phyloP scores from a whole-genome alignment of 768 basidiomycete species.

The Tricholomella constricta region DNA sequence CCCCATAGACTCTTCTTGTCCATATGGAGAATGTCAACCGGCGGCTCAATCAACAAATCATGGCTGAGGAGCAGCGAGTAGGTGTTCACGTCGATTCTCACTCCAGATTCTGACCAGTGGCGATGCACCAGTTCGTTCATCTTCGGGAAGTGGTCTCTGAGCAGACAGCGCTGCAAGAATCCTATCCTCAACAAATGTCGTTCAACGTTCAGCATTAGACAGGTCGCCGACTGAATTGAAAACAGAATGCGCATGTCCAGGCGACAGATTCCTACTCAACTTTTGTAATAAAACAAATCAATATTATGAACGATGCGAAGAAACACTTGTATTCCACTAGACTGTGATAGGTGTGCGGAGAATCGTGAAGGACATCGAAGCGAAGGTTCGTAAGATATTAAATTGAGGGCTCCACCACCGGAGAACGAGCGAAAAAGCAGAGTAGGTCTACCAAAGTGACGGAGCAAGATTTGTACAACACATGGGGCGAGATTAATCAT shows the following conservation, averaged over 20 bases:
- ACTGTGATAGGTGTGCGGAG: constrained; percentile 3
- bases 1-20: constrained; percentile 62
- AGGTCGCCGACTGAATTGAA: neutral
- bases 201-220: neutral
- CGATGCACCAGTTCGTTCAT: constrained; percentile 8
- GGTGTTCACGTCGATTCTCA: neutral
- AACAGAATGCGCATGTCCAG: neutral
- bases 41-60: constrained; percentile 49
- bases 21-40: constrained; percentile 64
- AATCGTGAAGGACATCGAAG: neutral
- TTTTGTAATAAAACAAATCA: too few species aligned
- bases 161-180: constrained; percentile 4
- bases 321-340: constrained; percentile 14
- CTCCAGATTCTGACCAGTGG: neutral
- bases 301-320: neutral
- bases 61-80: constrained; percentile 60
- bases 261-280: neutral
- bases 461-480: constrained; percentile 17
- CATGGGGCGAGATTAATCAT: constrained; percentile 8
- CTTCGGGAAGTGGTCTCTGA: constrained; percentile 11
- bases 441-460: constrained; percentile 13
- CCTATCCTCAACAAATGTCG: neutral
- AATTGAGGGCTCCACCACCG: constrained; percentile 10
- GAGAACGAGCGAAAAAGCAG: constrained; percentile 8
- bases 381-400: constrained; percentile 9